Base-by-base conservation (phyloP, 352 stramenopile species). In the Phytophthora idaei region DNA sequence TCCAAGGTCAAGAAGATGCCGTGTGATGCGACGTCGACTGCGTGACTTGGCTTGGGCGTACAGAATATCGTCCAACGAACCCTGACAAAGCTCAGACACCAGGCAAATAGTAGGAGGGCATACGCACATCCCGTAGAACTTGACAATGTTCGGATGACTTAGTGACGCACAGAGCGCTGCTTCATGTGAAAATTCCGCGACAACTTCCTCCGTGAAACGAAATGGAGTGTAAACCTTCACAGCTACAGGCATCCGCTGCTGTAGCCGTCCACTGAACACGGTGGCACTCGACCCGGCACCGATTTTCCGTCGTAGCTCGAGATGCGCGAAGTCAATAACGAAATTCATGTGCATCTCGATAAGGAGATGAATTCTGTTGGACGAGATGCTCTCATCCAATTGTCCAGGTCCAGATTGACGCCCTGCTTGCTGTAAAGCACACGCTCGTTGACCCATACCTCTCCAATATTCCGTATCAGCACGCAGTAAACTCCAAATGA, bases 281-380 rank as follows among this genome's bases (percentile, higher is more conserved):
- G 69, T 52, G 1, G 83, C 76, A 41, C 68, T 87, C 0, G 74
- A 73, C 3, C 83, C 83, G 0, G 62, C 64, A 28, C 82, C 81
- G 57, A 91, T 89, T 15, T 76, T 73, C 1, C 63, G 48, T n/a
- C 69, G 69, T 21, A 91, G 31, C 12, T 89, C 61, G 1, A 90
- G 50, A 63, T 89, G 73, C 0, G 83, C 81, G 57, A 91, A 91
- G 56, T 91, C 81, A 31, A 91, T 89, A 12, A 91, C 58, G 57
- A 82, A 86, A 34, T 89, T 82, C 44, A 73, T 72, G 61, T 91
- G 81, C 74, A 85, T 85, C 61, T 90, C 82, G 21, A 90, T 89
- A 55, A 90, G 74, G 11, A 67, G 27, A 21, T 90, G 82, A 5
- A 89, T 74, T 7, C 73, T 71, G 29, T 64, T 71, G 0, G 82